These are phyloP conservation scores for Kazachstania martiniae DNA, from an alignment of 805 yeast species.

Conservation along the genomic window DNA sequence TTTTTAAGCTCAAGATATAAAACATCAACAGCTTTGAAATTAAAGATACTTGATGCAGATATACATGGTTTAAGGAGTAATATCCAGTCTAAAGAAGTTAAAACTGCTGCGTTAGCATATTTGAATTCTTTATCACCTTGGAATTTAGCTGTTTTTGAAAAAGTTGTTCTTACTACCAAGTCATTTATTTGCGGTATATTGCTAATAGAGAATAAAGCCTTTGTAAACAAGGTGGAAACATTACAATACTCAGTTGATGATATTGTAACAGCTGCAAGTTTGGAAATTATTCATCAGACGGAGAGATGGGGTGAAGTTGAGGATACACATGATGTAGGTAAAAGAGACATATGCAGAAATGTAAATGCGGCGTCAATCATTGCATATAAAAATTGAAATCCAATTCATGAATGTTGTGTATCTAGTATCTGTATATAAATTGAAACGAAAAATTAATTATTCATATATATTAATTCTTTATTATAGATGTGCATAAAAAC, in stretches of 20 bases:
- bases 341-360: constrained; percentile 76
- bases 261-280: constrained; percentile 62
- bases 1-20: constrained; percentile 33
- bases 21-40: constrained; percentile 24
- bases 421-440: neutral
- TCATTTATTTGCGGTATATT: constrained; percentile 77
- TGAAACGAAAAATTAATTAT: neutral
- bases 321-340: constrained; percentile 96
- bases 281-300: constrained; percentile 80
- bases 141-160: constrained; percentile 82
- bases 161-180: constrained; percentile 76
- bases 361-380: constrained; percentile 67
- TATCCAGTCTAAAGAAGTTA: constrained; percentile 50
- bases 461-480: constrained; percentile 4
- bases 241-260: constrained; percentile 46
- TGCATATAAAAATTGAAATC: constrained; percentile 26
- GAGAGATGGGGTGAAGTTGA: constrained; percentile 97
- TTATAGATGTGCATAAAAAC: constrained; percentile 5
- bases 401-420: neutral
- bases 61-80: constrained; percentile 74
- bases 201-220: constrained; percentile 40
- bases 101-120: constrained; percentile 54
- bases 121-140: constrained; percentile 51
- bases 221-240: constrained; percentile 2
- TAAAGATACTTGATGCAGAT: constrained; percentile 70